These are phyloP conservation scores for Boletus edulis DNA, from an alignment of 768 basidiomycete genomes.

Conservation along the genomic window DNA sequence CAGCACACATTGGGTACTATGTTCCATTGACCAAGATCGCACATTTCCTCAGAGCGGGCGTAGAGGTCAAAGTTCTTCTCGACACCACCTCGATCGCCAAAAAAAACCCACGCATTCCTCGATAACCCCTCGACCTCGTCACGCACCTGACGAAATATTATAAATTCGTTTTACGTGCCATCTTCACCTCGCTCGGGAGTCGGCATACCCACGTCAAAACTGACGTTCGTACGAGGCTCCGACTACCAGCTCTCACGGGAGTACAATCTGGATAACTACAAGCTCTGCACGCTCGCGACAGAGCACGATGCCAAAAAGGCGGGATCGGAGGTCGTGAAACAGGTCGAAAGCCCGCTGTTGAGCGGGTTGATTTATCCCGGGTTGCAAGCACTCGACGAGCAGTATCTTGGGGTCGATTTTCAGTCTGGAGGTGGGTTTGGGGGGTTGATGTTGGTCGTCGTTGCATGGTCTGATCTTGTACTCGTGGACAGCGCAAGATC, in stretches of 20 bases:
- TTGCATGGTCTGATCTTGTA: too few relatives aligned
- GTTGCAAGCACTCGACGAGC: slow-evolving; percentile 94
- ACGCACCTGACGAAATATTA: slow-evolving; percentile 89
- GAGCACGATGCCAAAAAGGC: too few relatives aligned
- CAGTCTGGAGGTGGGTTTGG: slow-evolving; percentile 90
- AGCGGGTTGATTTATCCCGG: too few relatives aligned
- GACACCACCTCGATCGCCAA: slow-evolving; percentile 35
- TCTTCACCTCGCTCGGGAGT: slow-evolving; percentile 84
- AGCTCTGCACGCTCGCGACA: slow-evolving; percentile 81
- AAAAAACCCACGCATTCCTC: slow-evolving; percentile 84
- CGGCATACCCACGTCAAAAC: slow-evolving; percentile 85
- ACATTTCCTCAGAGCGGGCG: slow-evolving; percentile 90
- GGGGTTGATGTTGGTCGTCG: too few relatives aligned
- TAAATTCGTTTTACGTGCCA: slow-evolving; percentile 71
- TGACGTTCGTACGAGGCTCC: slow-evolving; percentile 86
- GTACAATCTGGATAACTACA: slow-evolving; percentile 95
- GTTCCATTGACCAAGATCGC: slow-evolving; percentile 94
- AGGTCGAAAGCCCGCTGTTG: too few relatives aligned
- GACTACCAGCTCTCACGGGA: slow-evolving; percentile 89
- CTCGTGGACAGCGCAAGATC: too few relatives aligned
- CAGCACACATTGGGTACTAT: slow-evolving; percentile 97
- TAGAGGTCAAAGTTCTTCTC: slow-evolving; percentile 80
- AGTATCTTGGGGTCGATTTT: slow-evolving; percentile 94
- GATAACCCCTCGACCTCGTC: slow-evolving; percentile 91
- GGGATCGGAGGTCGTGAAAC: too few relatives aligned